Percentiles rank a stretch among this genome's conserved stretches.
Conservation (phyloP, 768 basidiomycete species). For the Lentinus tigrinus region DNA sequence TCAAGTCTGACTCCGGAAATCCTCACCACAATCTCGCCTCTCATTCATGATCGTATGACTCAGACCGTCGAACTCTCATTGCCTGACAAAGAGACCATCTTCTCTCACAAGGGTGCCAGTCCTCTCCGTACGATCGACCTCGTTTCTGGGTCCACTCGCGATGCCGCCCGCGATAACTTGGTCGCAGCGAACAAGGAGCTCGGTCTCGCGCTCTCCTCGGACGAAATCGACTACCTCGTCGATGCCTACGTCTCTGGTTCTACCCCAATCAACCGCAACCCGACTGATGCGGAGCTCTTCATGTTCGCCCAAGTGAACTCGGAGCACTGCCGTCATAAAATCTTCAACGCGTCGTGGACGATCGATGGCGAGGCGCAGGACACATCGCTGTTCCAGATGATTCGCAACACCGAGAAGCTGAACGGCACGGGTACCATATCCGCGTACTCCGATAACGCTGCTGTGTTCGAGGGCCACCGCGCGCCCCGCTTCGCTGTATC, state of each 20-base stretch:
- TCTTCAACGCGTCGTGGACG: conserved; percentile 97
- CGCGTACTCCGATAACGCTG: conserved; percentile 97
- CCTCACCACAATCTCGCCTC: conserved; percentile 56
- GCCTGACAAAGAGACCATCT: conserved; percentile 59
- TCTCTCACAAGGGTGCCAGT: conserved; percentile 59
- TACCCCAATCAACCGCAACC: conserved; percentile 71
- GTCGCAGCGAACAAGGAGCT: conserved; percentile 76
- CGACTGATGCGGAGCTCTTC: conserved; percentile 97
- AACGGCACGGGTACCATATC: conserved; percentile 81
- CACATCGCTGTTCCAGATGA: conserved; percentile 91
- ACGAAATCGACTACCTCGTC: conserved; percentile 92
- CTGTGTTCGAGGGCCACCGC: conserved; percentile 78
- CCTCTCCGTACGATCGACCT: conserved; percentile 76
- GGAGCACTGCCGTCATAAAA: conserved; percentile 99
- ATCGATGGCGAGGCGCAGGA: conserved; percentile 69
- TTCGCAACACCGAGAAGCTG: conserved; percentile 89
- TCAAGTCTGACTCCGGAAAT: conserved; percentile 43
- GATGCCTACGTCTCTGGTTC: conserved; percentile 79
- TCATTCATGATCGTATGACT: conserved; percentile 97
- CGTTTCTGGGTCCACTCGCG: conserved; percentile 29
- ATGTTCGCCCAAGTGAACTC: conserved; percentile 99
- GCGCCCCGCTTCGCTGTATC: conserved; percentile 74
- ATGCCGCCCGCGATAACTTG: conserved; percentile 61
- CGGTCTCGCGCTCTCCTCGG: conserved; percentile 85
- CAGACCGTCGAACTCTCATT: conserved; percentile 63